Percentiles rank a stretch among this genome's conserved stretches.
phyloP scores from a whole-genome alignment of 208 protist species.

The Acanthamoeba triangularis region DNA sequence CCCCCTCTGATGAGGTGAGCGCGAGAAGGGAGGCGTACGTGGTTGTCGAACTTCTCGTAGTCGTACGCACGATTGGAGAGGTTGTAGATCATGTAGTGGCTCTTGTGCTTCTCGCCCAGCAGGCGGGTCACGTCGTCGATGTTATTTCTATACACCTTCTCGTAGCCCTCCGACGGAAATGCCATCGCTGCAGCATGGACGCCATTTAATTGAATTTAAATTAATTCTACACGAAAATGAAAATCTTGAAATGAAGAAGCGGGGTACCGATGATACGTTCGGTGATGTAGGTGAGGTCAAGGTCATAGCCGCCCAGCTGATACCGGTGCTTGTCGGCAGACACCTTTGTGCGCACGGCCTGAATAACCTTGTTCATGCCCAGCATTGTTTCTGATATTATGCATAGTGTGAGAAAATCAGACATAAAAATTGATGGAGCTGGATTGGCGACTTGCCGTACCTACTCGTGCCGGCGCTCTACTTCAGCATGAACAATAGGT shows the following conservation, averaged over 20 bases:
- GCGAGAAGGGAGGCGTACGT: conserved; percentile 31
- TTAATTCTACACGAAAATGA: background rate
- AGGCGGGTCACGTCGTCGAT: conserved; percentile 79
- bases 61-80: conserved; percentile 79
- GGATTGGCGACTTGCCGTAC: no score
- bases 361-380: conserved; percentile 65
- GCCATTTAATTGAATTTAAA: background rate
- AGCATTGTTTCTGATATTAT: background rate
- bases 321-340: conserved; percentile 93
- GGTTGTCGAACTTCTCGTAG: conserved; percentile 79
- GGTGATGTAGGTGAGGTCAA: conserved; percentile 97
- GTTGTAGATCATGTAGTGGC: conserved; percentile 81
- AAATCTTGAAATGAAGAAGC: background rate
- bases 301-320: conserved; percentile 92
- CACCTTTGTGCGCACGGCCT: conserved; percentile 88
- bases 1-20: no score
- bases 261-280: conserved; percentile 78
- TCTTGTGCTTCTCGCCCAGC: conserved; percentile 74
- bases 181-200: conserved; percentile 78
- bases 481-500: no score
- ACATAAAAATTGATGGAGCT: background rate
- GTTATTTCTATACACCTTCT: conserved; percentile 80
- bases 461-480: no score
- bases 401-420: background rate
- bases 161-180: conserved; percentile 78